A percentile compares a stretch with the other conserved stretches of the same genome.
Conservation (phyloP, 352 stramenopile genomes). For the Phytopythium delawarense region DNA sequence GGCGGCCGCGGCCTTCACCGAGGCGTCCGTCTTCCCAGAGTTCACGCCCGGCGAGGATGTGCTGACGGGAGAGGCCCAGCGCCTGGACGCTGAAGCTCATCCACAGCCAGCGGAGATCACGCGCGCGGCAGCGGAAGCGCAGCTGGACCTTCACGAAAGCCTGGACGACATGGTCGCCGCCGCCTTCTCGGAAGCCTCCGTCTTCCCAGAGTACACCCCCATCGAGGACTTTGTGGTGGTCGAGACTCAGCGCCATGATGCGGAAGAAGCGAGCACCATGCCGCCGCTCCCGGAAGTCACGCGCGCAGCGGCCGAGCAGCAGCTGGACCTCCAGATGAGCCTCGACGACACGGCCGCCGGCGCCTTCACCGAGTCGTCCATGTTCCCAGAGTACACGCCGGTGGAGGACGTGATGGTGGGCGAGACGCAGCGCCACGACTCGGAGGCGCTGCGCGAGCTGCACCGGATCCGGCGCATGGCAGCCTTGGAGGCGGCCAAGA, state of each 20-base stretch:
- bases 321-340: not conserved
- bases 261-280: not conserved
- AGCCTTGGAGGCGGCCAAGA: constrained; percentile 13
- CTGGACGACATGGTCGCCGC: constrained; percentile 46
- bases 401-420: constrained; percentile 47
- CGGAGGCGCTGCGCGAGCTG: constrained; percentile 9
- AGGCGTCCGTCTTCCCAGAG: constrained; percentile 63
- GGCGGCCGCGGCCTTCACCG: constrained; percentile 47
- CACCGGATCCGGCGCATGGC: not conserved
- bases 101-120: not conserved
- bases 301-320: not conserved
- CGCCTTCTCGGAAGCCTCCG: constrained; percentile 58
- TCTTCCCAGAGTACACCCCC: constrained; percentile 60
- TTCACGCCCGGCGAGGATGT: constrained; percentile 53
- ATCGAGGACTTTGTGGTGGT: constrained; percentile 48
- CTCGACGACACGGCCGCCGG: constrained; percentile 8
- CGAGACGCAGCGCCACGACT: constrained; percentile 14
- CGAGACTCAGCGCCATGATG: constrained; percentile 23
- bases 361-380: constrained; percentile 56
- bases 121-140: constrained; percentile 14
- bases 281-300: not conserved
- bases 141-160: constrained; percentile 28
- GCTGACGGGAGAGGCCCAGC: constrained; percentile 27
- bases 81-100: not conserved
- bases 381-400: constrained; percentile 59